These are phyloP conservation scores for Niebla homalea DNA, from an alignment of 495 filamentous ascomycete species.

Conservation along the genomic window DNA sequence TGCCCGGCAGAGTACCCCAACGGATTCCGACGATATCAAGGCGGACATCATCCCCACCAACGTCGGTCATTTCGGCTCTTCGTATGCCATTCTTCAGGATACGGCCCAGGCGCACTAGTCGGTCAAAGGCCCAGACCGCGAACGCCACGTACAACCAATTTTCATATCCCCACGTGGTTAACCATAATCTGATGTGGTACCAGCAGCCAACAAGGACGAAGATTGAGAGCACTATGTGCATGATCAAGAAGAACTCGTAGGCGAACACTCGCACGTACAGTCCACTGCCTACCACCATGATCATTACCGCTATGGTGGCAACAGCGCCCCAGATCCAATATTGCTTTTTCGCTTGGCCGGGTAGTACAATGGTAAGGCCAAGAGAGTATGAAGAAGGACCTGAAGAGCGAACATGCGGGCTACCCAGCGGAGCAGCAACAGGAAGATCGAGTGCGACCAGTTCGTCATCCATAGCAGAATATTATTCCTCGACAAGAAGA, in stretches of 20 bases:
- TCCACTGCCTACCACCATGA: constrained; percentile 20
- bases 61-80: constrained; percentile 20
- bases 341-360: constrained; percentile 13
- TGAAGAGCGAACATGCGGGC: constrained; percentile 40
- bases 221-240: constrained; percentile 40
- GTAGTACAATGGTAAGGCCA: constrained; percentile 20
- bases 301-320: constrained; percentile 13
- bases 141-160: constrained; percentile 30
- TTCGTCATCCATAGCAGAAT: constrained; percentile 41
- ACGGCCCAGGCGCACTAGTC: constrained; percentile 21
- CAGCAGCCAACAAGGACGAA: constrained; percentile 28
- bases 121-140: constrained; percentile 35
- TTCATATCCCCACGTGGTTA: constrained; percentile 24
- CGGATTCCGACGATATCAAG: constrained; percentile 24
- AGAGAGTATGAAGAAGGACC: constrained; percentile 33
- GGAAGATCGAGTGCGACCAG: constrained; percentile 41
- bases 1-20: constrained; percentile 18
- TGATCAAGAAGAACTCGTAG: constrained; percentile 42
- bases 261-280: constrained; percentile 31
- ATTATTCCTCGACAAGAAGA: constrained; percentile 43
- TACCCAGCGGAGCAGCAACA: constrained; percentile 43
- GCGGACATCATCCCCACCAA: constrained; percentile 20
- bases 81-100: constrained; percentile 20
- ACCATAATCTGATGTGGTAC: constrained; percentile 22
- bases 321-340: constrained; percentile 30